Evolutionary conservation across 352 stramenopile species (phyloP).

Genomic region (Pythium folliculosum): DNA sequence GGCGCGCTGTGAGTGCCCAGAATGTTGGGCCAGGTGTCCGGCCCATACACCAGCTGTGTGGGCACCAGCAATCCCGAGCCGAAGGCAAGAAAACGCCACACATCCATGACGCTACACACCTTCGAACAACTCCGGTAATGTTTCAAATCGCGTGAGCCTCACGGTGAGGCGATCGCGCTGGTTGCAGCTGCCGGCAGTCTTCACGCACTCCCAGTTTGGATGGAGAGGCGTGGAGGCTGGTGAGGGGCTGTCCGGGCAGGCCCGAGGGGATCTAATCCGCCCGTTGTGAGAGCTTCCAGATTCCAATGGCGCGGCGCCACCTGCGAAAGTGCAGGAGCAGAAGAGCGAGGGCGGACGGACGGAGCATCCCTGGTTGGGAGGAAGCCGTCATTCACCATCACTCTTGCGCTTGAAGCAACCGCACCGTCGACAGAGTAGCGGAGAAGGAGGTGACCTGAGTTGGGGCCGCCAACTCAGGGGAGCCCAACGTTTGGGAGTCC

Average conservation of each 20-base stretch:
- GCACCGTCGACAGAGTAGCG: background rate
- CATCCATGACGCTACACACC: conserved; percentile 25
- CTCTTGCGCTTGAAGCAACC: conserved; percentile 16
- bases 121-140: conserved; percentile 14
- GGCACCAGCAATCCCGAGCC: conserved; percentile 1
- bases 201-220: background rate
- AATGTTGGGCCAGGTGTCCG: conserved; percentile 1
- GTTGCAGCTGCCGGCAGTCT: conserved; percentile 1
- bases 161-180: too few relatives aligned
- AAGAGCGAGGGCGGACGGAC: background rate
- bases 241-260: background rate
- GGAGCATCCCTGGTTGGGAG: background rate
- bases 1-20: conserved; percentile 3
- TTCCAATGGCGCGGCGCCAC: background rate
- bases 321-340: conserved; percentile 9
- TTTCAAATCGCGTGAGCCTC: conserved; percentile 6
- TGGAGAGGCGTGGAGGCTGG: background rate
- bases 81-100: background rate
- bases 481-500: background rate
- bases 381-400: conserved; percentile 15
- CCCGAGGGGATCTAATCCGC: too few relatives aligned
- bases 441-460: conserved; percentile 2
- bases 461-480: too few relatives aligned
- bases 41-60: background rate
- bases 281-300: conserved; percentile 1